phyloP scores from a whole-genome alignment of 306 rosid genomes.

The Neltuma alba region DNA sequence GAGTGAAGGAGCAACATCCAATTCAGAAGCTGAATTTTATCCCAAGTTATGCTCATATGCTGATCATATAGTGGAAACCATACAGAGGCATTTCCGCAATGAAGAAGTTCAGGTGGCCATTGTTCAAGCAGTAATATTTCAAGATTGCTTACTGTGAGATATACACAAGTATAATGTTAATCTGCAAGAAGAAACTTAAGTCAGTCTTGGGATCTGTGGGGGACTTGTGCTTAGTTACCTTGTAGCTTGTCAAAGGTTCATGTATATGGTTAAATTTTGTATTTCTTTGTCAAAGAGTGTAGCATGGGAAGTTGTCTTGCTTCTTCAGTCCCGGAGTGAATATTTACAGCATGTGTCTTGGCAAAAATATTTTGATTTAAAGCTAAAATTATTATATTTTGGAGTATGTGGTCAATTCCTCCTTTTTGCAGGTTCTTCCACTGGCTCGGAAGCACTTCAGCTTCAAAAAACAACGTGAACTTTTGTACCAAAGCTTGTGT shows the following conservation, averaged over 20 bases:
- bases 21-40: conserved; percentile 83
- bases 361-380: conserved; percentile 28
- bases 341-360: conserved; percentile 5
- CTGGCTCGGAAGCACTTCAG: conserved; percentile 90
- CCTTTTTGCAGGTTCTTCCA: conserved; percentile 84
- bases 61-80: conserved; percentile 95
- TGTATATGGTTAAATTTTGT: conserved; percentile 22
- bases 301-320: conserved; percentile 14
- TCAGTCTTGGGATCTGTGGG: conserved; percentile 23
- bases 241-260: conserved; percentile 33
- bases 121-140: conserved; percentile 33
- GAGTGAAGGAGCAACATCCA: conserved; percentile 77
- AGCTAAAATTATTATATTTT: conserved; percentile 23
- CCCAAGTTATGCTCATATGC: conserved; percentile 87
- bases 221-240: conserved; percentile 12
- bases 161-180: conserved; percentile 20
- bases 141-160: conserved; percentile 28
- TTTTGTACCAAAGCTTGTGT: conserved; percentile 89
- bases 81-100: conserved; percentile 79
- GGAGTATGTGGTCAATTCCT: conserved; percentile 31
- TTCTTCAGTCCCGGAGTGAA: background rate
- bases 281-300: conserved; percentile 17
- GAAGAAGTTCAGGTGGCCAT: conserved; percentile 91
- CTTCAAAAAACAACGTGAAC: conserved; percentile 81
- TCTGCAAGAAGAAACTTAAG: conserved; percentile 19